These are phyloP conservation scores for Calonectria montana DNA, from an alignment of 2,329 filamentous ascomycete genomes.

Conservation along the genomic window DNA sequence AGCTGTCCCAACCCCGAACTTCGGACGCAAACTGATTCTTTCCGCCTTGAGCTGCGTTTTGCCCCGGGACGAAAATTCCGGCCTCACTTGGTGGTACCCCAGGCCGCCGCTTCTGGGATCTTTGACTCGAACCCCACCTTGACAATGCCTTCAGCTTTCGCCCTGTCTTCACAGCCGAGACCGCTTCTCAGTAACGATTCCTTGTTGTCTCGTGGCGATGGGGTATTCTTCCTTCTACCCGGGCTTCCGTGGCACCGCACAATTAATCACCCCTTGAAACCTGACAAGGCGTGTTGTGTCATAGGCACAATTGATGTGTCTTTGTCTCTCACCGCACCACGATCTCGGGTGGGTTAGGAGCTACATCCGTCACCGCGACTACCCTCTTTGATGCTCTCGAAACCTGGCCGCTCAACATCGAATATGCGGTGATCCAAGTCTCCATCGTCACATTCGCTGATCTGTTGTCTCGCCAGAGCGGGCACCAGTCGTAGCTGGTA, in stretches of 20 bases:
- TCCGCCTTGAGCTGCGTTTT: background rate
- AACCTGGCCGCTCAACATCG: constrained; percentile 35
- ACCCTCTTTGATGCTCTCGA: background rate
- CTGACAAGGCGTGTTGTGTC: constrained; percentile 17
- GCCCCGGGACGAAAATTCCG: constrained; percentile 4
- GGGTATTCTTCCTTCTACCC: background rate
- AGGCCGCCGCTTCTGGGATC: background rate
- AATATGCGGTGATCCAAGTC: constrained; percentile 18
- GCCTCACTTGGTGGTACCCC: background rate
- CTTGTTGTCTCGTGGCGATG: background rate
- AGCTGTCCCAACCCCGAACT: constrained; percentile 13
- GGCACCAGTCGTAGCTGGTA: constrained; percentile 35
- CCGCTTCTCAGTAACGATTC: constrained; percentile 12
- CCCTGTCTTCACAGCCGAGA: constrained; percentile 22
- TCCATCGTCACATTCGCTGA: constrained; percentile 37
- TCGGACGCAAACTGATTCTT: constrained; percentile 17
- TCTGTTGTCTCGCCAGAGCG: constrained; percentile 39
- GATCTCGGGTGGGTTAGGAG: constrained; percentile 39
- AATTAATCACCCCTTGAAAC: constrained; percentile 13
- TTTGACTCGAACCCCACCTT: background rate
- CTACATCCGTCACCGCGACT: constrained; percentile 13
- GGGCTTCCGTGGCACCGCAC: background rate
- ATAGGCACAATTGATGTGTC: constrained; percentile 12
- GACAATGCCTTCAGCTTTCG: constrained; percentile 5
- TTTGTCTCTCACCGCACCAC: constrained; percentile 40